These are phyloP conservation scores for Dactylellina sp. DNA, from an alignment of 2,329 filamentous ascomycete species.

Conservation along the genomic window DNA sequence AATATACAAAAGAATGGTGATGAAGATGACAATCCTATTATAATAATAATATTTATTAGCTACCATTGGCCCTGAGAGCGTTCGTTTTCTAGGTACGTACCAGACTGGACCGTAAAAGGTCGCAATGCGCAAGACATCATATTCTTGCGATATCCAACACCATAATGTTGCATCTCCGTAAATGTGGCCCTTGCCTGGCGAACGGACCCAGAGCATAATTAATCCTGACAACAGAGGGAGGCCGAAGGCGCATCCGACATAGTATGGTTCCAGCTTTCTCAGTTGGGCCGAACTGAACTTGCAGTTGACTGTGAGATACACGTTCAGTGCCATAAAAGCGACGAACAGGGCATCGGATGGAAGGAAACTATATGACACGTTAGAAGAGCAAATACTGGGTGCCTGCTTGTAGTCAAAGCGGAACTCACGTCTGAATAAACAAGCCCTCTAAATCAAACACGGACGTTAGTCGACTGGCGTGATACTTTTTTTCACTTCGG, in stretches of 20 bases:
- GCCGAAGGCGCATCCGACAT: conserved; percentile 78
- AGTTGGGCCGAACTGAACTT: conserved; percentile 76
- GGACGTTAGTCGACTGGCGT: conserved; percentile 53
- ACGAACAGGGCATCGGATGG: conserved; percentile 81
- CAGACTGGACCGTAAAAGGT: conserved; percentile 80
- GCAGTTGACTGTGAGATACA: conserved; percentile 82
- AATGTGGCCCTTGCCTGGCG: conserved; percentile 68
- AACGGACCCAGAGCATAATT: conserved; percentile 73
- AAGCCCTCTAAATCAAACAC: conserved; percentile 73
- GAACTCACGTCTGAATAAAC: conserved; percentile 82
- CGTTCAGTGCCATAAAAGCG: conserved; percentile 84
- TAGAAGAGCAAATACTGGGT: conserved; percentile 31
- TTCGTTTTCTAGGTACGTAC: conserved; percentile 64
- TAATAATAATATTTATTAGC: conserved; percentile 47
- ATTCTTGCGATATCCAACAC: conserved; percentile 79
- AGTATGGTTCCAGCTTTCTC: conserved; percentile 76
- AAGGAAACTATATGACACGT: conserved; percentile 73
- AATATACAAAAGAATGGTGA: conserved; percentile 75
- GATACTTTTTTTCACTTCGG: conserved; percentile 14
- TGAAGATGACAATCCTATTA: conserved; percentile 70
- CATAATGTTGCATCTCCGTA: conserved; percentile 82
- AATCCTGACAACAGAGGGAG: conserved; percentile 77
- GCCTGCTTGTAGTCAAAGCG: neutral
- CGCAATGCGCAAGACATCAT: conserved; percentile 78
- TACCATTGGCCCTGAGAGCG: neutral